Conservation (phyloP, 345 rosid genomes). For the Nasturtium officinale region DNA sequence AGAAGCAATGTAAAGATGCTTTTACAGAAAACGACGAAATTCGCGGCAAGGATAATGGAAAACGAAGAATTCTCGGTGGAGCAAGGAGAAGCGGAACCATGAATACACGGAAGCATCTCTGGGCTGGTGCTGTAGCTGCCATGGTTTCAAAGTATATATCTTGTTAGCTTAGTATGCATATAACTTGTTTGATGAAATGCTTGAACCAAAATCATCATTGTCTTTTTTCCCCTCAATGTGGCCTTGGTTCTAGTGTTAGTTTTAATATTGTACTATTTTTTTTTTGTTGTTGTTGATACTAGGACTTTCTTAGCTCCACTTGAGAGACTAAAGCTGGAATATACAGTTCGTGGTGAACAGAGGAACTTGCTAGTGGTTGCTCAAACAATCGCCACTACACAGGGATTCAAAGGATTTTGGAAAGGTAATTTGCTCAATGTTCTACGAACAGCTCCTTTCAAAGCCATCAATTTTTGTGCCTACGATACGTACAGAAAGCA, state of each 20-base stretch:
- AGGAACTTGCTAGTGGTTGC: conserved; percentile 65
- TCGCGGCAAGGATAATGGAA: conserved; percentile 30
- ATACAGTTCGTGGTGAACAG: conserved; percentile 76
- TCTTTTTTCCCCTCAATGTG: background rate
- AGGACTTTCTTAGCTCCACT: conserved; percentile 90
- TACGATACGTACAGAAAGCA: conserved; percentile 81
- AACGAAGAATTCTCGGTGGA: conserved; percentile 32
- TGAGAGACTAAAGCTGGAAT: conserved; percentile 92
- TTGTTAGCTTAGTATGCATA: conserved; percentile 1
- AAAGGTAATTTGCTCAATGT: conserved; percentile 91
- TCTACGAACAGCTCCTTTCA: conserved; percentile 94
- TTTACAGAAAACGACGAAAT: conserved; percentile 41
- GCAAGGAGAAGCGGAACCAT: conserved; percentile 52
- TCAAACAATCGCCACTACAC: conserved; percentile 57
- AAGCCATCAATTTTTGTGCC: conserved; percentile 90
- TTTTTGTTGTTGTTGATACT: conserved; percentile 25
- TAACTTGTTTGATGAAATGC: conserved; percentile 24
- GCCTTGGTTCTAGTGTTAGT: background rate
- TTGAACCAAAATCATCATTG: conserved; percentile 14
- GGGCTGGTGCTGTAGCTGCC: conserved; percentile 91
- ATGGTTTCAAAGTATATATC: conserved; percentile 75
- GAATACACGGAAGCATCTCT: conserved; percentile 80
- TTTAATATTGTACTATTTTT: background rate
- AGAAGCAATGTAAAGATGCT: conserved; percentile 29
- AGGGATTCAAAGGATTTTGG: conserved; percentile 90